Base-by-base conservation (phyloP, 306 rosid genomes). In the Mucuna pruriens region DNA sequence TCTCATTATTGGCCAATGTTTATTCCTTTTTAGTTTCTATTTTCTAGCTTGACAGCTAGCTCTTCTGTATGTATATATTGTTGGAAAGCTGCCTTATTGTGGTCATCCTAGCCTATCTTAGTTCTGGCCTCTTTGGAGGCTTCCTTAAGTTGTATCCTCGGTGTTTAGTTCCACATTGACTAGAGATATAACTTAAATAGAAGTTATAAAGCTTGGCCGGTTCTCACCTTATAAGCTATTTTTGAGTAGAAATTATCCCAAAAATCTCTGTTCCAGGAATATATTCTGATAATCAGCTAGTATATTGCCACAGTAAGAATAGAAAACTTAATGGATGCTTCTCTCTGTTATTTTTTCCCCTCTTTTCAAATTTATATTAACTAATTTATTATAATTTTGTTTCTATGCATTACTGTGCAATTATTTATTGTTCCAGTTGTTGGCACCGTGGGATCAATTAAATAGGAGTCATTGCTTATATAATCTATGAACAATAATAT, bases 211-310 rank as follows among this genome's bases (percentile, higher is more conserved):
- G n/a, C n/a, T n/a, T n/a, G n/a, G n/a, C n/a, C n/a, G n/a, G n/a
- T n/a, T n/a, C n/a, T n/a, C n/a, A n/a, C n/a, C n/a, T n/a, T n/a
- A n/a, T n/a, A n/a, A n/a, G n/a, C n/a, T n/a, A n/a, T n/a, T n/a
- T n/a, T n/a, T n/a, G n/a, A n/a, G n/a, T n/a, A 58, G 36, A 61
- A 61, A 61, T 61, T 61, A 61, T 61, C 67, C 39, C 19, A 6
- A 11, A 57, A 57, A 13, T 16, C 17, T 29, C n/a, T 13, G 17
- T 29, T 29, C 29, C 19, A 12, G 6, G 69, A 63, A 48, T 61
- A 57, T 66, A 36, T 60, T 61, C 20, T 67, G 67, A 55, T 48
- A 74, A 20, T 66, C 71, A 9, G 9, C 19, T 74, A 51, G 70
- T 70, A 44, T 61, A 40, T 12, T 22, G 12, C 65, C 36, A 61